These are phyloP conservation scores for Gonium pectorale DNA, from an alignment of 139 green algal genomes.

Conservation along the genomic window DNA sequence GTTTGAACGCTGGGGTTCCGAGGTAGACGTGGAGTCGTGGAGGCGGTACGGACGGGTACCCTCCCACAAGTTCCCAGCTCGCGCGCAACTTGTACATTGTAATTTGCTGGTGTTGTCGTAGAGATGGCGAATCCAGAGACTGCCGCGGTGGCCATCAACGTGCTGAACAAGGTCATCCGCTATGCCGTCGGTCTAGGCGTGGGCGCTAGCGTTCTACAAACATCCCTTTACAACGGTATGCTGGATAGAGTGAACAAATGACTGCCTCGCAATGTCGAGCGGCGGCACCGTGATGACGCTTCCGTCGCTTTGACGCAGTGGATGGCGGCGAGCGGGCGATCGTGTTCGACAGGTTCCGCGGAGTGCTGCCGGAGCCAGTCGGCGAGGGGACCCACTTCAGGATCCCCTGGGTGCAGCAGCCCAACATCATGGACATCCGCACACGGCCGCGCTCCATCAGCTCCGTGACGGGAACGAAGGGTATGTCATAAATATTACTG, in stretches of 20 bases:
- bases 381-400: slow-evolving; percentile 96
- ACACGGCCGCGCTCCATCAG: slow-evolving; percentile 93
- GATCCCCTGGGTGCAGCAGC: slow-evolving; percentile 92
- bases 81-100: too few relatives aligned
- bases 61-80: too few relatives aligned
- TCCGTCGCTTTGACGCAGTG: slow-evolving; percentile 72
- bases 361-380: slow-evolving; percentile 83
- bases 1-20: too few relatives aligned
- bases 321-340: slow-evolving; percentile 97
- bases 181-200: slow-evolving; percentile 85
- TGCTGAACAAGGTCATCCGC: slow-evolving; percentile 84
- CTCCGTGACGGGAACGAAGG: slow-evolving; percentile 98
- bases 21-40: too few relatives aligned
- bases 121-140: slow-evolving; percentile 51
- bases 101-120: background rate
- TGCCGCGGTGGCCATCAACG: slow-evolving; percentile 49
- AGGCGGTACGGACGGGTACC: too few relatives aligned
- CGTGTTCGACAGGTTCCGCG: slow-evolving; percentile 96
- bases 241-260: too few relatives aligned
- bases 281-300: too few relatives aligned
- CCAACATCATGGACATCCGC: slow-evolving; percentile 96
- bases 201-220: slow-evolving; percentile 77
- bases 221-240: slow-evolving; percentile 88
- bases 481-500: slow-evolving; percentile 54
- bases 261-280: too few relatives aligned